These are phyloP conservation scores for Avena eriantha DNA, from an alignment of 176 grass and related monocot species.

Conservation along the genomic window DNA sequence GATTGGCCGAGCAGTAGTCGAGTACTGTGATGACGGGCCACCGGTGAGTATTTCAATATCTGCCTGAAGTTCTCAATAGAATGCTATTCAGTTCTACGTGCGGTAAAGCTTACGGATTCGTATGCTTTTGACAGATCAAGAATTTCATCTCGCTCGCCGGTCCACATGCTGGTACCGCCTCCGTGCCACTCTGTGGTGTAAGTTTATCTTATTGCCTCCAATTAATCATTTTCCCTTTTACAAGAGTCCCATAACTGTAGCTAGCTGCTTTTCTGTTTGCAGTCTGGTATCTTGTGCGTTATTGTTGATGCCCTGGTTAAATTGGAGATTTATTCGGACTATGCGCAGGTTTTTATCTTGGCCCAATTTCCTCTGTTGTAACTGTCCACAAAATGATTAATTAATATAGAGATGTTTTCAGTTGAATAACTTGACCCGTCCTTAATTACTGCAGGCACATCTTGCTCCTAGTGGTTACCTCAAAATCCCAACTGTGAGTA, in stretches of 20 bases:
- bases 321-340: slow-evolving; percentile 85
- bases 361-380: background rate
- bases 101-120: slow-evolving; percentile 26
- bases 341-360: slow-evolving; percentile 71
- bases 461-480: slow-evolving; percentile 93
- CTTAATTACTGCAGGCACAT: slow-evolving; percentile 70
- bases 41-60: slow-evolving; percentile 55
- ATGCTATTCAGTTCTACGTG: background rate
- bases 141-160: slow-evolving; percentile 91
- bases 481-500: slow-evolving; percentile 97
- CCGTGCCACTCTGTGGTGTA: slow-evolving; percentile 94
- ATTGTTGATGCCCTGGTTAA: slow-evolving; percentile 86
- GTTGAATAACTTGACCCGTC: slow-evolving; percentile 38
- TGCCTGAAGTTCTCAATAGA: background rate
- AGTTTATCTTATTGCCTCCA: slow-evolving; percentile 48
- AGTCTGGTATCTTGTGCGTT: slow-evolving; percentile 69
- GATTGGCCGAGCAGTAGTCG: slow-evolving; percentile 87
- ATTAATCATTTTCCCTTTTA: background rate
- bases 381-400: background rate
- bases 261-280: slow-evolving; percentile 19
- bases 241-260: background rate
- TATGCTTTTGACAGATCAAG: slow-evolving; percentile 61
- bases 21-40: slow-evolving; percentile 80
- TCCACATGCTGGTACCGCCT: slow-evolving; percentile 97
- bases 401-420: background rate